Evolutionary conservation across 805 yeast species (phyloP).

Genomic region (Hermanozyma aechmeae): DNA sequence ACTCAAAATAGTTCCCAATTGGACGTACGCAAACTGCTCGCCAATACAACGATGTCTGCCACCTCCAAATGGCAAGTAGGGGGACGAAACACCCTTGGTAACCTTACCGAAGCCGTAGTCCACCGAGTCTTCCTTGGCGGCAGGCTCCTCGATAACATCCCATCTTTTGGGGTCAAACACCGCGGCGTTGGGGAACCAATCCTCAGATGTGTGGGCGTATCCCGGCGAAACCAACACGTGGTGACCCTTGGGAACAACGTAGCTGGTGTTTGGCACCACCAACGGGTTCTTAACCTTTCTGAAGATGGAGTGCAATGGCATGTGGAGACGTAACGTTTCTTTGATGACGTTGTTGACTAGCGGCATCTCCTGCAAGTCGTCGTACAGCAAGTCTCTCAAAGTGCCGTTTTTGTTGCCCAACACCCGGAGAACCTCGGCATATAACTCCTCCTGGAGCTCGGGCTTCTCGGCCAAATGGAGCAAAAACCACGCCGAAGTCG

Average conservation of each 20-base stretch:
- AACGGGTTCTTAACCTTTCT: slow-evolving; percentile 78
- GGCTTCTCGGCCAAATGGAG: slow-evolving; percentile 86
- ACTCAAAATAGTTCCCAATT: slow-evolving; percentile 76
- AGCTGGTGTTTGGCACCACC: slow-evolving; percentile 68
- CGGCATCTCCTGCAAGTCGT: slow-evolving; percentile 73
- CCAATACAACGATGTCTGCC: slow-evolving; percentile 99
- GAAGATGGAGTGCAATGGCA: slow-evolving; percentile 93
- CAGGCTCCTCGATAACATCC: slow-evolving; percentile 25
- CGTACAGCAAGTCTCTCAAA: slow-evolving; percentile 60
- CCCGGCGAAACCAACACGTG: slow-evolving; percentile 93
- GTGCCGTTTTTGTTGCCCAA: slow-evolving; percentile 33
- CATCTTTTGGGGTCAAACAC: slow-evolving; percentile 84
- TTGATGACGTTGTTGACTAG: slow-evolving; percentile 75
- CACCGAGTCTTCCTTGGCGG: slow-evolving; percentile 35
- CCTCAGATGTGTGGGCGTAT: slow-evolving; percentile 67
- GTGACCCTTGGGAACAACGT: slow-evolving; percentile 83
- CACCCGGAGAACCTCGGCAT: slow-evolving; percentile 61
- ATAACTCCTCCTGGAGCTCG: slow-evolving; percentile 73
- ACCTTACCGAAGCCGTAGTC: slow-evolving; percentile 98
- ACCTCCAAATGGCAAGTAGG: slow-evolving; percentile 97
- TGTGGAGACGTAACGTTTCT: slow-evolving; percentile 92
- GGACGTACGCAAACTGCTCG: slow-evolving; percentile 94
- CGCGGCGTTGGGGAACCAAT: slow-evolving; percentile 69
- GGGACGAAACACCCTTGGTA: slow-evolving; percentile 91
- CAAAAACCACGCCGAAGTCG: slow-evolving; percentile 92